Evolutionary conservation across 2,329 filamentous ascomycete species (phyloP).

Genomic region (Plectosphaerella sp.): DNA sequence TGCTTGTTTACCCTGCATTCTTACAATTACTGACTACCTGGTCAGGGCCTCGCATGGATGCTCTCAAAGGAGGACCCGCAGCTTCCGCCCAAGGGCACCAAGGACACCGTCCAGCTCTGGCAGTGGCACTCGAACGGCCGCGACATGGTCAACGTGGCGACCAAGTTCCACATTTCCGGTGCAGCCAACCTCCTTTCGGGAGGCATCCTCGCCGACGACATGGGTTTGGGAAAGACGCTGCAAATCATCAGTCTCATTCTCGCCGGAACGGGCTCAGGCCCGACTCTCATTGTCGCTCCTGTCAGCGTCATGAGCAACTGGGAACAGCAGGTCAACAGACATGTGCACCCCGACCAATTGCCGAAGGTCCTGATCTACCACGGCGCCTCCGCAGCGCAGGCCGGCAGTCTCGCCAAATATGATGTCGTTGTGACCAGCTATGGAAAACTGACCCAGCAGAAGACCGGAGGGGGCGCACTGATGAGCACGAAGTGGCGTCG

Average conservation of each 20-base stretch:
- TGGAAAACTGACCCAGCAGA: slow-evolving; percentile 68
- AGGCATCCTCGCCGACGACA: slow-evolving; percentile 86
- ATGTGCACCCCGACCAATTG: slow-evolving; percentile 59
- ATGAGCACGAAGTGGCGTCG: slow-evolving; percentile 64
- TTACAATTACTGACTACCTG: too few relatives aligned
- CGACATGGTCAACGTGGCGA: slow-evolving; percentile 64
- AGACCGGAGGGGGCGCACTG: slow-evolving; percentile 28
- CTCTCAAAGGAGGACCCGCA: slow-evolving; percentile 67
- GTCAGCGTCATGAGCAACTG: slow-evolving; percentile 89
- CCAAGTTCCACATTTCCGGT: slow-evolving; percentile 56
- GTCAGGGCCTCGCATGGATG: slow-evolving; percentile 77
- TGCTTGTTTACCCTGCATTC: slow-evolving; percentile 2
- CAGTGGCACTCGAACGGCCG: slow-evolving; percentile 42
- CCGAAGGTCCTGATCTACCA: slow-evolving; percentile 73
- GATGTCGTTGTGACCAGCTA: slow-evolving; percentile 84
- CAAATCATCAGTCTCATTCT: slow-evolving; percentile 79
- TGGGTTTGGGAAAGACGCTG: slow-evolving; percentile 88
- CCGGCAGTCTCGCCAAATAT: slow-evolving; percentile 56
- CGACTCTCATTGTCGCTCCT: slow-evolving; percentile 77
- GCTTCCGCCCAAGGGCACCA: slow-evolving; percentile 53
- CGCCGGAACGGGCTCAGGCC: slow-evolving; percentile 43
- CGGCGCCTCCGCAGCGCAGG: slow-evolving; percentile 53
- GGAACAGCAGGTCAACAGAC: slow-evolving; percentile 71
- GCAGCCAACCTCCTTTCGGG: slow-evolving; percentile 67
- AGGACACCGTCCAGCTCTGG: slow-evolving; percentile 72